Percentiles rank a stretch among this genome's conserved stretches.
phyloP scores from a whole-genome alignment of 331 rosid genomes.

The Stylosanthes scabra region DNA sequence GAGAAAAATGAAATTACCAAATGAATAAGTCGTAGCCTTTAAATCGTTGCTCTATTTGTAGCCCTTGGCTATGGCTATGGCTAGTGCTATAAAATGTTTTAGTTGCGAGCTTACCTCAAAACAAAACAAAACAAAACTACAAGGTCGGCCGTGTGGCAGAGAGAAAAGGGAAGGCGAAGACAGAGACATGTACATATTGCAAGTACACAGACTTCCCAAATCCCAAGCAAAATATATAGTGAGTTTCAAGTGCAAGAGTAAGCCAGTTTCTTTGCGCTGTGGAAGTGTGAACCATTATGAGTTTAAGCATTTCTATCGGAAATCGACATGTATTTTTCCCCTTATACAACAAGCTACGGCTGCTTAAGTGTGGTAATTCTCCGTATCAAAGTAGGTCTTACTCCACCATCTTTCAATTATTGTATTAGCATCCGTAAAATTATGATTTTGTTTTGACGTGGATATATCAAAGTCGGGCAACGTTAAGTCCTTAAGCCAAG shows the following conservation, averaged over 20 bases:
- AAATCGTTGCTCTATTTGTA: no score
- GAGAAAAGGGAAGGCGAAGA: no score
- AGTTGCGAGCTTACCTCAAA: no score
- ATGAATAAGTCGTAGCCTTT: no score
- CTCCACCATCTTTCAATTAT: no score
- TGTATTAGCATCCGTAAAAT: not conserved
- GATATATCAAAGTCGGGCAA: slow-evolving; percentile 15
- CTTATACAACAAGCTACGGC: no score
- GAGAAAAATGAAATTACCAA: no score
- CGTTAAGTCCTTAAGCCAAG: not conserved
- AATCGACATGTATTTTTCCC: not conserved
- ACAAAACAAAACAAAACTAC: no score
- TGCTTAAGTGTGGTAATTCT: not conserved
- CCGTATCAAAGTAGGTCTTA: not conserved
- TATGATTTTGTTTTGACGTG: not conserved
- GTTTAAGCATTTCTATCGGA: not conserved
- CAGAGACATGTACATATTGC: not conserved
- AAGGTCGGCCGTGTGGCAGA: no score
- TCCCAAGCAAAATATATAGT: not conserved
- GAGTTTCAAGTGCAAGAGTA: no score
- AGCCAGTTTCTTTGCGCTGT: not conserved
- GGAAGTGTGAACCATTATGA: not conserved
- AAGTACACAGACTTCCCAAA: not conserved
- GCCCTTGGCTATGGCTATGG: no score
- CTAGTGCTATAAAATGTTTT: no score